These are phyloP conservation scores for Amylocarpus encephaloides DNA, from an alignment of 2,329 filamentous ascomycete species.

Conservation along the genomic window DNA sequence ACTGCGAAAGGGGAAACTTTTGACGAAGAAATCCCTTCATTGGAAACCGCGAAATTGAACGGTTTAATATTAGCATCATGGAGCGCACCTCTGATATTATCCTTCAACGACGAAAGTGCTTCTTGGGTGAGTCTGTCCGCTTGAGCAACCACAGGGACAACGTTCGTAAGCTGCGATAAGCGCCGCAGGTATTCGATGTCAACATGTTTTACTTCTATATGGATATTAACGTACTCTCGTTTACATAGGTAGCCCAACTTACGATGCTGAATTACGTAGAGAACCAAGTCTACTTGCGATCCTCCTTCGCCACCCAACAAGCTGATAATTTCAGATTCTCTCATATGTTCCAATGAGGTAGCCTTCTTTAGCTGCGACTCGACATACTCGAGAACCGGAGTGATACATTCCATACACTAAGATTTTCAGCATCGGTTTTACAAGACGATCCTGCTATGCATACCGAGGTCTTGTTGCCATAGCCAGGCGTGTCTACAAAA, in stretches of 20 bases:
- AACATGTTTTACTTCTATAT: slow-evolving; percentile 47
- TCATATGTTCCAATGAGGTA: slow-evolving; percentile 53
- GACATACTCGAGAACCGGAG: slow-evolving; percentile 62
- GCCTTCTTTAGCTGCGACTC: slow-evolving; percentile 62
- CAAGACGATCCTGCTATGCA: slow-evolving; percentile 22
- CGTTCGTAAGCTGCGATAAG: slow-evolving; percentile 68
- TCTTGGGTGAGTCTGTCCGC: slow-evolving; percentile 60
- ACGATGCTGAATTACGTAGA: slow-evolving; percentile 77
- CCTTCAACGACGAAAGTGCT: slow-evolving; percentile 54
- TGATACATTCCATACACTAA: slow-evolving; percentile 50
- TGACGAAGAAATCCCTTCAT: slow-evolving; percentile 17
- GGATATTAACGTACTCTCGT: slow-evolving; percentile 11
- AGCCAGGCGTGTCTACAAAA: slow-evolving; percentile 80
- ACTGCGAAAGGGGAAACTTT: slow-evolving; percentile 59
- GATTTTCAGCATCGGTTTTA: slow-evolving; percentile 26
- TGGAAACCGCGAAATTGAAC: slow-evolving; percentile 53
- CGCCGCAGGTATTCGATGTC: slow-evolving; percentile 69
- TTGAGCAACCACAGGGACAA: slow-evolving; percentile 76
- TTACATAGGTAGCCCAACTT: slow-evolving; percentile 28
- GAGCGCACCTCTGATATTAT: slow-evolving; percentile 50
- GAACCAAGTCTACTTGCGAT: slow-evolving; percentile 73
- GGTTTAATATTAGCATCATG: slow-evolving; percentile 50
- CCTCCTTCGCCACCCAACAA: slow-evolving; percentile 78
- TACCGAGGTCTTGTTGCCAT: slow-evolving; percentile 48
- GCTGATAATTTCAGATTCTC: slow-evolving; percentile 67